These are phyloP conservation scores for Ceratopteris richardii DNA, from an alignment of 75 land plant genomes.

Conservation along the genomic window DNA sequence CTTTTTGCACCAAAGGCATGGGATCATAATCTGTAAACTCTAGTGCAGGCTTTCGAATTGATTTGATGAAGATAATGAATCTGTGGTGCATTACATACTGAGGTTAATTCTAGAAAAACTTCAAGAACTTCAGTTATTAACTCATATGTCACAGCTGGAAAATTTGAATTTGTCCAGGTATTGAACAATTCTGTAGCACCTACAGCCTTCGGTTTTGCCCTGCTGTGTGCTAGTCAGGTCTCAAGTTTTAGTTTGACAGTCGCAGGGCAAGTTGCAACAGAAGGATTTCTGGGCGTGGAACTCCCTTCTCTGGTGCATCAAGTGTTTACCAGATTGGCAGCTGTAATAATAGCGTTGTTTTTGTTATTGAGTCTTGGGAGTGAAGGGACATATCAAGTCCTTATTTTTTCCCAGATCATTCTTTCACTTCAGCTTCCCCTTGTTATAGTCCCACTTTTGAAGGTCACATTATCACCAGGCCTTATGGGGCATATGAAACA, in stretches of 20 bases:
- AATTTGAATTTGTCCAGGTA: slow-evolving; percentile 49
- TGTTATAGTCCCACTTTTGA: slow-evolving; percentile 68
- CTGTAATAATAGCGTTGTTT: slow-evolving; percentile 42
- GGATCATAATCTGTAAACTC: no score
- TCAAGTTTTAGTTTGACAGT: slow-evolving; percentile 47
- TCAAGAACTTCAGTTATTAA: no score
- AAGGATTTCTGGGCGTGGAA: slow-evolving; percentile 40
- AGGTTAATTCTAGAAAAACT: no score
- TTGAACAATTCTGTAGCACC: slow-evolving; percentile 52
- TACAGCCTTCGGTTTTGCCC: slow-evolving; percentile 41
- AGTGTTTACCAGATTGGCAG: slow-evolving; percentile 40
- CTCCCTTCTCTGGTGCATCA: slow-evolving; percentile 54
- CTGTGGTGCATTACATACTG: no score
- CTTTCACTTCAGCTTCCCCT: slow-evolving; percentile 84
- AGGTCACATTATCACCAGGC: slow-evolving; percentile 64
- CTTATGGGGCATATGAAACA: slow-evolving; percentile 69
- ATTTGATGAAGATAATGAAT: no score
- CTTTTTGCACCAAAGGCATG: no score
- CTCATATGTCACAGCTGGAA: no score
- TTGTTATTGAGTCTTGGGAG: slow-evolving; percentile 58
- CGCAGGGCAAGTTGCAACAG: slow-evolving; percentile 41
- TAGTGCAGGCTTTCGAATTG: no score
- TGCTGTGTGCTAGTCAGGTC: slow-evolving; percentile 63
- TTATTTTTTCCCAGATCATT: slow-evolving; percentile 68
- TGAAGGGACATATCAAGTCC: slow-evolving; percentile 74